Base-by-base conservation (phyloP, 2,329 filamentous ascomycete species). In the Fusarium nisikadoi region DNA sequence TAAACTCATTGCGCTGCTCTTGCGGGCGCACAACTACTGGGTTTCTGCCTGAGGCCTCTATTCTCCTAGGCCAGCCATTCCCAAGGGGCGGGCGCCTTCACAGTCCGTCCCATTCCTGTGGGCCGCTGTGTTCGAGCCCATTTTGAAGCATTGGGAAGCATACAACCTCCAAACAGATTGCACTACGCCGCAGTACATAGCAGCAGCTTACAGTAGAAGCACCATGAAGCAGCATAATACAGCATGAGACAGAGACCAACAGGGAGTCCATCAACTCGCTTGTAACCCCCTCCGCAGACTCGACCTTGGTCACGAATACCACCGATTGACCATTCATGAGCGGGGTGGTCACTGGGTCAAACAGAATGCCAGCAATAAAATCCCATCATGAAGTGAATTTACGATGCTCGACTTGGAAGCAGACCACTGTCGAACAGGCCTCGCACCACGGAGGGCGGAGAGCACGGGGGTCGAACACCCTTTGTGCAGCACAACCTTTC, bases 391-490 rank as follows among this genome's bases (percentile, higher is more conserved):
- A 47, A 46, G 52, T 60, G 64, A 62, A 63, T 68, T 73, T 68
- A 49, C 53, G 52, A 76, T 73, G 67, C 58, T 60, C 62, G 61
- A 62, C 62, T 64, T 61, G 65, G 46, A 68, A 76, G 62, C 75
- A 75, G 75, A 64, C 75, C 75, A 77, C 60, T 53, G 62, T 54
- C 54, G 58, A 61, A 45, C 64, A 67, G 66, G 62, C 61, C 75
- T 77, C 75, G 75, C 74, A 77, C 75, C 75, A 77, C 61, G 50
- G 41, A 68, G 60, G 53, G 39, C 67, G 65, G 65, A 72, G 72
- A 43, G 60, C 54, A 71, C 49, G 60, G 69, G 66, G 63, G 46
- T 62, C 45, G 35, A 64, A 54, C 55, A 70, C 65, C 72, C 65
- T 70, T 45, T 72, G 65, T 67, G 72, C 70, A 75, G 64, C 53